These are phyloP conservation scores for Cornus kousa DNA, from an alignment of 148 eudicot species.

Conservation along the genomic window DNA sequence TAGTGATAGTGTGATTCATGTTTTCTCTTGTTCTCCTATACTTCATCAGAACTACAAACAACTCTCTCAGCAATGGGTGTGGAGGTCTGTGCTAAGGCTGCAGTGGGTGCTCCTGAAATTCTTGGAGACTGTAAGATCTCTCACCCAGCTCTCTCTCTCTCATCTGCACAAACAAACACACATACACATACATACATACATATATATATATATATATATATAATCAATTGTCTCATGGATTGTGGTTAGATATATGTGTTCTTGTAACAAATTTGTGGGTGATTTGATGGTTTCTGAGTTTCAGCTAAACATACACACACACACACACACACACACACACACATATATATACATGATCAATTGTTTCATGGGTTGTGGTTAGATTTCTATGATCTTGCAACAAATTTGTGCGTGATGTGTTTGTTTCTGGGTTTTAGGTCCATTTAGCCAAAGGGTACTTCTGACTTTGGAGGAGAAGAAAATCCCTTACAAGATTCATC, in stretches of 20 bases:
- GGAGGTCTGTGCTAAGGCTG: slow-evolving; percentile 66
- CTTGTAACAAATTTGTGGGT: background rate
- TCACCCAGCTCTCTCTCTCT: background rate
- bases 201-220: background rate
- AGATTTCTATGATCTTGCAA: background rate
- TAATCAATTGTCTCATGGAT: no score
- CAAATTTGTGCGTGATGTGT: background rate
- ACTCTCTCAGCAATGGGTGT: slow-evolving; percentile 34
- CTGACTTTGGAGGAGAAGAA: slow-evolving; percentile 89
- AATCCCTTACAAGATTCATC: slow-evolving; percentile 60
- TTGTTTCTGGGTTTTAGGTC: slow-evolving; percentile 43
- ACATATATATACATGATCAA: background rate
- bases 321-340: background rate
- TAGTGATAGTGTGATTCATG: background rate
- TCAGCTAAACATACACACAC: background rate
- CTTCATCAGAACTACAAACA: background rate
- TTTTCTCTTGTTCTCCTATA: background rate
- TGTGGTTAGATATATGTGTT: background rate
- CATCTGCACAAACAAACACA: no score
- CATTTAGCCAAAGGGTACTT: slow-evolving; percentile 78
- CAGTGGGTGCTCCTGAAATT: slow-evolving; percentile 52
- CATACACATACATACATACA: background rate
- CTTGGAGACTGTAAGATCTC: slow-evolving; percentile 56
- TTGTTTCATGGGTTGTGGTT: background rate
- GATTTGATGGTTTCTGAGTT: no score